Base-by-base conservation (phyloP, 257 asterid genomes). In the Solanum ossicruentum region DNA sequence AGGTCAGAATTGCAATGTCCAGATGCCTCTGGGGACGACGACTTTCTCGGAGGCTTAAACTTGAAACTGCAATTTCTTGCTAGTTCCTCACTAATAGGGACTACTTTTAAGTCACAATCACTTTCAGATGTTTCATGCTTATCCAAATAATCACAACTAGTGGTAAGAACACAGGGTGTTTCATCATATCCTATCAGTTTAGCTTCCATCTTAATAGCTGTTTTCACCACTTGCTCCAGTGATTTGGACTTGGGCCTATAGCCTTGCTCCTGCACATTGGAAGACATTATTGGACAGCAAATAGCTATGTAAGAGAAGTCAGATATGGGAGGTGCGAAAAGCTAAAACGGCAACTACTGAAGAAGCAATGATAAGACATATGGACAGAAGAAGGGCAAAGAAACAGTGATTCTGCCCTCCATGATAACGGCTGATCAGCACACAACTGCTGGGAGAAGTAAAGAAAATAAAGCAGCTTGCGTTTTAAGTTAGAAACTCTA, bases 101-200 rank as follows among this genome's bases (percentile, higher is more conserved):
- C 84, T 61, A 84, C 77, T 84, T 89, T 89, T 8, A 28, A 84
- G 83, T 86, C 85, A 65, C 13, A 12, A 85, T 85, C 89, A 86
- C 87, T 86, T 85, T 21, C 85, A 84, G 87, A 86, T 84, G 72
- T 75, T 89, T 91, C 91, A 55, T 79, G 92, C 88, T 83, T 57
- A 84, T 82, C 82, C 72, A 67, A 49, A 20, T 79, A 84, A 49
- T 43, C 54, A 85, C 86, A 84, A 75, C 81, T 56, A 54, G 88
- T 77, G 73, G 85, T 85, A 80, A 63, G 78, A 83, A 49, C 36
- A 47, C 85, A 85, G 82, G 92, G 91, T 43, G 67, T 89, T 87
- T 95, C 98, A 75, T 97, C 95, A 88, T 88, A 93, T 85, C 99
- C 99, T 56, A 97, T 92, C 90, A 97, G 89, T 87, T 86, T 86